Conservation (phyloP, 805 yeast genomes). For the Dipodascus albidus region DNA sequence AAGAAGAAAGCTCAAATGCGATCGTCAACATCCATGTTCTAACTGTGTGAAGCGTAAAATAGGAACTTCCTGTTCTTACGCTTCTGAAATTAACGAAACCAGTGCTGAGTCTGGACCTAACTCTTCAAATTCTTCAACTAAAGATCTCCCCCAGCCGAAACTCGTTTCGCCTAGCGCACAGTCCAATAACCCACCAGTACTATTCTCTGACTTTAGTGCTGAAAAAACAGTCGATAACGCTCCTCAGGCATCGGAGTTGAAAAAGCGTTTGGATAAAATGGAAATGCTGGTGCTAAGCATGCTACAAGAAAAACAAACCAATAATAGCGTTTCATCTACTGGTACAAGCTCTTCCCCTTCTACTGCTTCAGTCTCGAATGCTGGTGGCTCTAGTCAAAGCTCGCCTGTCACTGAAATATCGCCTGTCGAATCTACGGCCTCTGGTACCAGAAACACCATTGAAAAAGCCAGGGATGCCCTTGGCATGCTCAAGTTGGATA, state of each 20-base stretch:
- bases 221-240: conserved; percentile 1
- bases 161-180: not conserved
- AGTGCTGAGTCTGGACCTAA: not conserved
- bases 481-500: conserved; percentile 26
- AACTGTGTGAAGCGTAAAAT: conserved; percentile 20
- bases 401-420: conserved; percentile 1
- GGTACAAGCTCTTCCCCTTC: not conserved
- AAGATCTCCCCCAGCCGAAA: not conserved
- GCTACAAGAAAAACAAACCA: conserved; percentile 10
- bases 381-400: not conserved
- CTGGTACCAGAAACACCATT: conserved; percentile 8
- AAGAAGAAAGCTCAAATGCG: conserved; percentile 25
- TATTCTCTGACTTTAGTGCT: not conserved
- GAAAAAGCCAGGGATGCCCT: conserved; percentile 19
- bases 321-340: not conserved
- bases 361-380: not conserved
- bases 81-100: not conserved
- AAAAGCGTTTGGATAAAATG: conserved; percentile 20
- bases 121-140: not conserved
- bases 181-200: not conserved
- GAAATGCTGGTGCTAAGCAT: conserved; percentile 19
- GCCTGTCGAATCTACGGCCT: conserved; percentile 3
- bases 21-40: conserved; percentile 24
- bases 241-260: conserved; percentile 13
- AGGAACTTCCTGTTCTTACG: conserved; percentile 10